Base-by-base conservation (phyloP, 352 stramenopile genomes). In the Phytophthora aleatoria region DNA sequence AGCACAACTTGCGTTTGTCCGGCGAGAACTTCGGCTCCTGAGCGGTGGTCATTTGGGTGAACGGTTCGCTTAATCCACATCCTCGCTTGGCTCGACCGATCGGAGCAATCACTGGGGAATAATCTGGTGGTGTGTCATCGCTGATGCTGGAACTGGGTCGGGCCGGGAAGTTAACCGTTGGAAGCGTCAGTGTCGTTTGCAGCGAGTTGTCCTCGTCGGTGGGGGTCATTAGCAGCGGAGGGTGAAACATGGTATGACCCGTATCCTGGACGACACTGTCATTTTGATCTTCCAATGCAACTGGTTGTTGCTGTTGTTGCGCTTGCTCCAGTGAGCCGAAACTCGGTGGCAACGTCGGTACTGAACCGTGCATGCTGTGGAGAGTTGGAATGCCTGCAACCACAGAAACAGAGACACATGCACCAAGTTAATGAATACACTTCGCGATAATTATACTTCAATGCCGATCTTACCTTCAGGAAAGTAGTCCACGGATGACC, bases 1-100 rank as follows among this genome's bases (percentile, higher is more conserved):
- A 81, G 61, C 87, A 95, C 36, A 93, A 58, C 36, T 92, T 92
- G 45, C 87, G 84, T 35, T 81, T 79, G 36, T 95, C 84, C 10
- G 77, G 68, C 5, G 81, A 90, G 49, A 90, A 85, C 45, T 89
- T 91, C 11, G 66, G 65, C 30, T 71, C 71, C 3, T 57, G 36
- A n/a, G 26, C 50, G 0, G 52, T 59, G 7, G 53, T 26, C 69
- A 77, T 71, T 12, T 54, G 33, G 5, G 54, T 55, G 39, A 76
- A 76, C 4, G 63, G 63, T 15, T 68, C 64, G 12, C 35, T 49
- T n/a, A 76, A 35, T 13, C 36, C 54, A 13, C 39, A 13, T 36
- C 31, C 60, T 58, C 53, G 62, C 50, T 62, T 75, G 12, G 50
- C n/a, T 49, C 44, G 44, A 13, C 50, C 16, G 7, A 50, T 42